These are phyloP conservation scores for Candida silvicultrix DNA, from an alignment of 805 yeast species.

Conservation along the genomic window DNA sequence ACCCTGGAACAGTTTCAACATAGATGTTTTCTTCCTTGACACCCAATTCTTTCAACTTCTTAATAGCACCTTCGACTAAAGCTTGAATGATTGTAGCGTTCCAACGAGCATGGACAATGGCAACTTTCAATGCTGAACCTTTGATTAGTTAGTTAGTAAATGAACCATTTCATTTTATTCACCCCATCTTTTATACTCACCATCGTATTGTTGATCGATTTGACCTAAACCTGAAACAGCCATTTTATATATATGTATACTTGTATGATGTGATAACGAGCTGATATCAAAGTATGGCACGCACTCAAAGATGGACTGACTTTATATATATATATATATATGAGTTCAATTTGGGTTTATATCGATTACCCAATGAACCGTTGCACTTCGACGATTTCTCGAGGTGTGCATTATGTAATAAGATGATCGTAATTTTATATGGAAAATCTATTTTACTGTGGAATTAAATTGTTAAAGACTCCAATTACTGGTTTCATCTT, in stretches of 20 bases:
- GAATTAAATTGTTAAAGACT: too few species aligned
- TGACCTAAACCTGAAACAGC: constrained; percentile 80
- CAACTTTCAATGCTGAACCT: constrained; percentile 54
- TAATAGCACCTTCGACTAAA: constrained; percentile 70
- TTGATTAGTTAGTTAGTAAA: constrained; percentile 11
- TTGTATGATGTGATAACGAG: too few species aligned
- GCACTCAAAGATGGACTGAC: too few species aligned
- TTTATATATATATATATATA: too few species aligned
- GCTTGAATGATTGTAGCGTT: constrained; percentile 71
- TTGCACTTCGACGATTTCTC: not conserved
- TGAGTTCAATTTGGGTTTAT: too few species aligned
- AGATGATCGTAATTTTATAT: too few species aligned
- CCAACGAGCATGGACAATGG: constrained; percentile 97
- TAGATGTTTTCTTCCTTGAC: constrained; percentile 73
- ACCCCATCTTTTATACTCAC: constrained; percentile 16
- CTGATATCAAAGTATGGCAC: too few species aligned
- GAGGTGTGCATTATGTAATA: too few species aligned
- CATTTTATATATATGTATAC: constrained; percentile 30
- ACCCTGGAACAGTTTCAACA: constrained; percentile 88
- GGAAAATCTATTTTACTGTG: too few species aligned
- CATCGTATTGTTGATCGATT: constrained; percentile 64
- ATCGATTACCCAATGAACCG: too few species aligned
- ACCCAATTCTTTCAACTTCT: constrained; percentile 52
- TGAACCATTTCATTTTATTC: too few species aligned
- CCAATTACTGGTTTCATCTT: too few species aligned